Evolutionary conservation across 306 rosid species (phyloP), one percentile per base, ranked within the genome.

Genomic region (Gynostemma pentaphyllum): DNA sequence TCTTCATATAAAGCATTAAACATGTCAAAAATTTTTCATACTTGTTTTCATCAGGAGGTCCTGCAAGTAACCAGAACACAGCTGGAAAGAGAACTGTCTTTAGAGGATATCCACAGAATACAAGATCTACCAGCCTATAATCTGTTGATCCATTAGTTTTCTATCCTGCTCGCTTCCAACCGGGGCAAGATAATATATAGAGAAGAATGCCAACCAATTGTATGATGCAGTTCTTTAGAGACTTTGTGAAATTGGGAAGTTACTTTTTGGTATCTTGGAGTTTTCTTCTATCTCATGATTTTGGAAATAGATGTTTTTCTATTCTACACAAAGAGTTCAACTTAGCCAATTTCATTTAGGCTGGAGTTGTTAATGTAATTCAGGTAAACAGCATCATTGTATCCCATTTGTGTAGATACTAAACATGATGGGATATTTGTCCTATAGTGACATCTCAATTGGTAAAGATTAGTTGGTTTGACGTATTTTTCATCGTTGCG

Each of bases 41-140:
- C 14, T 60, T 41, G 66, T 14, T 70, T 70, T 62, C n/a, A 73
- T 73, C 83, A 92, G 99, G 96, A 82, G 72, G 99, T 92, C 36
- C 64, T 92, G 41, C 94, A 84, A 73, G 80, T 80, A 66, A 92
- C 97, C 9, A 22, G 90, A 70, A 76, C 54, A 16, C 96, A 92
- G 71, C 70, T 88, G 78, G 97, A 92, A 78, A 88, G 94, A 75
- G 96, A 92, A 81, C 69, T 92, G 41, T 81, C 85, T 37, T 80
- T 92, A 65, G 95, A 92, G 76, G 99, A 86, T 78, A 66, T 87
- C 36, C 72, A 78, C 59, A 76, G 69, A 69, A 76, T 92, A 78
- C 80, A 81, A 79, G 96, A 92, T 51, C 70, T 92, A 27, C 97
- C 97, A 2, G 95, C 99, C 16, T 88, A 86, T 66, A 88, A 88